phyloP scores from a whole-genome alignment of 148 eudicot genomes.

The Polygonum maritimum region DNA sequence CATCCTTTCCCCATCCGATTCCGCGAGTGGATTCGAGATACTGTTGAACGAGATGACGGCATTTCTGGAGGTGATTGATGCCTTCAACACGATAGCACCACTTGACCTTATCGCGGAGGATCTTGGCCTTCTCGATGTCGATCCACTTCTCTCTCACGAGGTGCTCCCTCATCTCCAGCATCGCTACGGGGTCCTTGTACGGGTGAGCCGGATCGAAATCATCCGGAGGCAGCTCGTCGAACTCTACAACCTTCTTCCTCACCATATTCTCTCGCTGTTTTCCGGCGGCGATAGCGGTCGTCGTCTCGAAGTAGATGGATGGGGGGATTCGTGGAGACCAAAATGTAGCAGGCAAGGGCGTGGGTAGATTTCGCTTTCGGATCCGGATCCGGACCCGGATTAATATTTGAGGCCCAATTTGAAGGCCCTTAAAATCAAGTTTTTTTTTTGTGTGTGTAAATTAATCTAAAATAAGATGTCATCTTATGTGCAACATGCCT shows the following conservation, averaged over 20 bases:
- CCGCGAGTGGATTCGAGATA: constrained; percentile 91
- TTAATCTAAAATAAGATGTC: too few species aligned
- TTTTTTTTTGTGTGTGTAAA: too few species aligned
- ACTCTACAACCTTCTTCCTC: constrained; percentile 52
- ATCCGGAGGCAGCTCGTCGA: constrained; percentile 82
- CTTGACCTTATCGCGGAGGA: constrained; percentile 51
- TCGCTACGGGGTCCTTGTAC: constrained; percentile 94
- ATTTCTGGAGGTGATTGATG: constrained; percentile 79
- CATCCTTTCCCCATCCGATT: constrained; percentile 84
- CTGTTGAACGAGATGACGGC: constrained; percentile 79
- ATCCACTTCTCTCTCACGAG: constrained; percentile 92
- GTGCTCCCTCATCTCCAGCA: constrained; percentile 91
- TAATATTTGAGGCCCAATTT: background rate
- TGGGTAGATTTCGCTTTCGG: background rate
- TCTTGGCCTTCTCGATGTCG: constrained; percentile 86
- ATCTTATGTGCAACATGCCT: too few species aligned
- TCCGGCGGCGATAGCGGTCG: constrained; percentile 4
- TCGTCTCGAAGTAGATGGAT: background rate
- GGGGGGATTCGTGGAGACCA: constrained; percentile 1
- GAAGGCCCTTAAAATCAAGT: background rate
- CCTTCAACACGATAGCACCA: constrained; percentile 96
- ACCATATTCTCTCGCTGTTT: constrained; percentile 34
- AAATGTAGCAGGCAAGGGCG: background rate
- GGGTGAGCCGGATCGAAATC: constrained; percentile 86
- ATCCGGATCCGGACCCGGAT: background rate